A percentile compares a stretch with the other conserved stretches of the same genome.
These are phyloP conservation scores for Pseudocohnilembus persalinus DNA, from an alignment of 169 alveolate genomes.

Conservation along the genomic window DNA sequence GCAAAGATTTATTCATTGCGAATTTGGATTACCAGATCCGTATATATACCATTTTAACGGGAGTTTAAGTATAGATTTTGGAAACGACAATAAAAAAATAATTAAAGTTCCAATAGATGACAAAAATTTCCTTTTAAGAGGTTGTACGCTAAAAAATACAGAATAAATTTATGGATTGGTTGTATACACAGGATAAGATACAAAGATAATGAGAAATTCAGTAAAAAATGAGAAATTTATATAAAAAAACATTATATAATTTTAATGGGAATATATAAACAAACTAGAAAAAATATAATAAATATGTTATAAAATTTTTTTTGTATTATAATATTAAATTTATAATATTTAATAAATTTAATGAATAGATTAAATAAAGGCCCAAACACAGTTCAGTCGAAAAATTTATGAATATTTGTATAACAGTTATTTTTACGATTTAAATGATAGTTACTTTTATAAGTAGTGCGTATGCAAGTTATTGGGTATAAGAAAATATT, in stretches of 20 bases:
- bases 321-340: too few relatives aligned
- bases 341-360: too few relatives aligned
- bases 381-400: conserved; percentile 52
- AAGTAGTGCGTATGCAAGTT: conserved; percentile 5
- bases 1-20: background rate
- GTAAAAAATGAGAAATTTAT: too few relatives aligned
- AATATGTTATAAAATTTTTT: too few relatives aligned
- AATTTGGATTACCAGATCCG: conserved; percentile 50
- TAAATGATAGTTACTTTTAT: conserved; percentile 20
- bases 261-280: too few relatives aligned
- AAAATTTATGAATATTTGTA: conserved; percentile 28
- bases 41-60: conserved; percentile 55
- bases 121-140: conserved; percentile 65
- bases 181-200: conserved; percentile 81
- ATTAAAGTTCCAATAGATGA: conserved; percentile 37
- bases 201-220: conserved; percentile 82
- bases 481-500: conserved; percentile 13
- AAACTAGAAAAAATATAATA: too few relatives aligned
- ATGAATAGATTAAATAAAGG: conserved; percentile 5
- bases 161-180: conserved; percentile 75
- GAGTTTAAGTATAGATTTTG: conserved; percentile 7
- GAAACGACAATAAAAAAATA: background rate
- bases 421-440: conserved; percentile 27
- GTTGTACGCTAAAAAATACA: conserved; percentile 74
- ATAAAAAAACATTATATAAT: too few relatives aligned